Evolutionary conservation across 108 stramenopile species (phyloP).

Genomic region (Skeletonema grethae): DNA sequence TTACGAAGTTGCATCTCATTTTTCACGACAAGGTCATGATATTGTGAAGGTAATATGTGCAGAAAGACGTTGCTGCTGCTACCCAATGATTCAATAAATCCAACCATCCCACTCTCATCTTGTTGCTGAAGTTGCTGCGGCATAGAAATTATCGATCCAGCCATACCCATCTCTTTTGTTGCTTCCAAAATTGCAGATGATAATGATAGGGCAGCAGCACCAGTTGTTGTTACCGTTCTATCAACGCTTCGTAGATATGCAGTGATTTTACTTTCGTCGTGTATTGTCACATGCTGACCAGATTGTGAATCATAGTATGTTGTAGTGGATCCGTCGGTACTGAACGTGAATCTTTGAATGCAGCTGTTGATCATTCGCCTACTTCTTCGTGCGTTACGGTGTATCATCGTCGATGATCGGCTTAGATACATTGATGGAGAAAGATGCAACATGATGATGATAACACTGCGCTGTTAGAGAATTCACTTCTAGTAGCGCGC

Average conservation of each 20-base stretch:
- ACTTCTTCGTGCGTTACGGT: too few species aligned
- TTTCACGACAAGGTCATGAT: not conserved
- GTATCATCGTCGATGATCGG: too few species aligned
- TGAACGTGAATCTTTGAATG: too few species aligned
- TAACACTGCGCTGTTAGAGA: too few species aligned
- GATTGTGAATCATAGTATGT: conserved; percentile 73
- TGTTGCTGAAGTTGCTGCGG: not conserved
- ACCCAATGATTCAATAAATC: conserved; percentile 10
- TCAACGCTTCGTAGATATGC: conserved; percentile 17
- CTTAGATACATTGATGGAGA: too few species aligned
- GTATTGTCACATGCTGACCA: conserved; percentile 56
- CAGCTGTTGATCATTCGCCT: too few species aligned
- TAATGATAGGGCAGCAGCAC: too few species aligned
- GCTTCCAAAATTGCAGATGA: not conserved
- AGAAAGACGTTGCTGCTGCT: not conserved
- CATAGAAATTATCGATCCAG: conserved; percentile 3
- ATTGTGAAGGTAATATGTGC: not conserved
- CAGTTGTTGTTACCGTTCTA: not conserved
- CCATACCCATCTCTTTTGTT: conserved; percentile 5
- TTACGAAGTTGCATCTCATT: not conserved
- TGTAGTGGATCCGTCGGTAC: too few species aligned
- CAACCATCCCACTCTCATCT: not conserved
- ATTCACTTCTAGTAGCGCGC: too few species aligned
- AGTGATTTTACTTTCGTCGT: conserved; percentile 52
- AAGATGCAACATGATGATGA: too few species aligned